phyloP scores from a whole-genome alignment of 768 basidiomycete genomes.

The Termitomyces sp. region DNA sequence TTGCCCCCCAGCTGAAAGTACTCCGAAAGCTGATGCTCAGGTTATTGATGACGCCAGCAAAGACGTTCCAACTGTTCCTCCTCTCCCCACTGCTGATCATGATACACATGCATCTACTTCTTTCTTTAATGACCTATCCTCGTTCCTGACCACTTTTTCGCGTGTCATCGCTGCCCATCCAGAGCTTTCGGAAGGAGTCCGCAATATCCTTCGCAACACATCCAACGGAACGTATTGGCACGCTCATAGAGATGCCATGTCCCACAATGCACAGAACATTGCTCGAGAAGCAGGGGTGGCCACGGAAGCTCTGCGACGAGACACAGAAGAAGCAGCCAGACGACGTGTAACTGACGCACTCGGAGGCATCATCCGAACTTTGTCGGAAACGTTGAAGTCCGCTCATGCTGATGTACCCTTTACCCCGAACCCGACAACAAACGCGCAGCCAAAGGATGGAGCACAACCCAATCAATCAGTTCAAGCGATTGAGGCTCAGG shows the following conservation, averaged over 20 bases:
- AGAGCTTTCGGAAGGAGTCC: conserved; percentile 63
- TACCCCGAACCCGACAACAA: not conserved
- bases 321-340: conserved; percentile 61
- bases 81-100: conserved; percentile 38
- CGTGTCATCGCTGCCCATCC: conserved; percentile 59
- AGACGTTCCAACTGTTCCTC: conserved; percentile 32
- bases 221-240: conserved; percentile 66
- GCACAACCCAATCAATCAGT: not conserved
- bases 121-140: conserved; percentile 59
- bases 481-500: not conserved
- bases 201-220: conserved; percentile 57
- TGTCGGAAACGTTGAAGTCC: conserved; percentile 28
- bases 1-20: conserved; percentile 26
- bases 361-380: conserved; percentile 47
- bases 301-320: conserved; percentile 39
- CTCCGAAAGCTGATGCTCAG: conserved; percentile 24
- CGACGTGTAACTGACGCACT: conserved; percentile 58
- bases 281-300: conserved; percentile 38
- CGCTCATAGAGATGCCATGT: conserved; percentile 52
- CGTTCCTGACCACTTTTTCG: conserved; percentile 50
- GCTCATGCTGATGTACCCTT: no score
- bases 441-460: not conserved
- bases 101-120: conserved; percentile 28
- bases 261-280: conserved; percentile 50
- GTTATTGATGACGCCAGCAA: conserved; percentile 7